phyloP scores from a whole-genome alignment of 768 basidiomycete genomes.

The Tulasnella sp. region DNA sequence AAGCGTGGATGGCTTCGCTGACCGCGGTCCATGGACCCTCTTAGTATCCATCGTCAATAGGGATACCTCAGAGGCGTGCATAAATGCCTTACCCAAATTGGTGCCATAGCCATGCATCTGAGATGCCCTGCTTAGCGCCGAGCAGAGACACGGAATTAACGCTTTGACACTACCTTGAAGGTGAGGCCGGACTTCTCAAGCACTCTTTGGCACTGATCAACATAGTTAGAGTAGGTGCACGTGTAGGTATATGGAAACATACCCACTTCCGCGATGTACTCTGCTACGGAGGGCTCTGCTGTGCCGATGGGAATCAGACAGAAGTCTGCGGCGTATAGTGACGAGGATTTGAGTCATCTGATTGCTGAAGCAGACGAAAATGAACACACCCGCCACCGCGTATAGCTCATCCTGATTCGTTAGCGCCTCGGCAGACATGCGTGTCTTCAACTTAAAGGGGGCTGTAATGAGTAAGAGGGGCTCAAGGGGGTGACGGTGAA shows the following conservation, averaged over 20 bases:
- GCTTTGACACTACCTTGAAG: constrained; percentile 62
- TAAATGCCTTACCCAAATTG: constrained; percentile 64
- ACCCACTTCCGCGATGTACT: constrained; percentile 31
- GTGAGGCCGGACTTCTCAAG: constrained; percentile 81
- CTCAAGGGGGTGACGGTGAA: background rate
- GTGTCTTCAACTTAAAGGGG: background rate
- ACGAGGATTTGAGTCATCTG: constrained; percentile 4
- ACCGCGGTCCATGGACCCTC: constrained; percentile 90
- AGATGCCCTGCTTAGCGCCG: background rate
- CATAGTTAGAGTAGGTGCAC: background rate
- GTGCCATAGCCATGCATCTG: constrained; percentile 92
- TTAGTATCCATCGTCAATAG: constrained; percentile 26
- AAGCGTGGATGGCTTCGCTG: constrained; percentile 84
- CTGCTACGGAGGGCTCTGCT: constrained; percentile 63
- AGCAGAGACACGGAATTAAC: background rate
- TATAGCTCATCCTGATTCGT: constrained; percentile 57
- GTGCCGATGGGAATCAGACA: constrained; percentile 89
- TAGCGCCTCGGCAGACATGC: background rate
- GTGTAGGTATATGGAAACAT: background rate
- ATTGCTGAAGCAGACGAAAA: background rate
- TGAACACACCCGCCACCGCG: constrained; percentile 67
- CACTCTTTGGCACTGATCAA: constrained; percentile 67
- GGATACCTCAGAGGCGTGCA: background rate
- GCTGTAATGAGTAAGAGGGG: background rate
- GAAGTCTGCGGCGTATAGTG: constrained; percentile 59